Base-by-base conservation (phyloP, 1,139 yeast genomes). In the Hansenula sp. region DNA sequence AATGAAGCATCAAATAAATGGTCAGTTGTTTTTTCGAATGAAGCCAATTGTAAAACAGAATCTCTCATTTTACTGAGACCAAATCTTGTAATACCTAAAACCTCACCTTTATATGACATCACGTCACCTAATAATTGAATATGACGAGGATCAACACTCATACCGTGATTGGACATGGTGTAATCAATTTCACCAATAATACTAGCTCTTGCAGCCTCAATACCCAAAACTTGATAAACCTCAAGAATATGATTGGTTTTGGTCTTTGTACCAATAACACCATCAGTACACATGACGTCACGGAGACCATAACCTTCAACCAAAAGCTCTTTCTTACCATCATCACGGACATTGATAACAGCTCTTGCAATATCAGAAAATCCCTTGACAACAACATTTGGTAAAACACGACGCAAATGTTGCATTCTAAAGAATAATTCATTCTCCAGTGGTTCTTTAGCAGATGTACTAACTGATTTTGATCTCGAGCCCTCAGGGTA, bases 131-230 rank as follows among this genome's bases (percentile, higher is more conserved):
- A 71, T 42, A 94, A 72, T 70, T 93, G 99, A 63, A 94, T 90
- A 68, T 94, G 99, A 74, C 99, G 96, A 51, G 99, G 99, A 73
- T 94, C 99, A 46, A 94, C 98, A 65, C 96, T 88, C 99, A 94
- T 94, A 67, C 99, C 99, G 74, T 94, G 99, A 66, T 90, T 89
- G 66, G 96, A 84, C 99, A 94, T 94, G 45, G 99, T 94, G 61
- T 91, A 90, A 64, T 89, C 96, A 64, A 94, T 93, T 71, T 94
- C 99, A 52, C 83, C 83, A 61, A 93, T 86, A 62, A 94, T 94
- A 54, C 96, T 84, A 0, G 90, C 73, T 65, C 99, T 77, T 1
- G 99, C 99, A 1, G 99, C 99, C 65, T 94, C 99, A 53, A 94
- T 94, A 60, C 99, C 99, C 51, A 94, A 73, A 12, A 93, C 97